Base-by-base conservation (phyloP, 2,329 filamentous ascomycete genomes). In the Fusarium keratoplasticum region DNA sequence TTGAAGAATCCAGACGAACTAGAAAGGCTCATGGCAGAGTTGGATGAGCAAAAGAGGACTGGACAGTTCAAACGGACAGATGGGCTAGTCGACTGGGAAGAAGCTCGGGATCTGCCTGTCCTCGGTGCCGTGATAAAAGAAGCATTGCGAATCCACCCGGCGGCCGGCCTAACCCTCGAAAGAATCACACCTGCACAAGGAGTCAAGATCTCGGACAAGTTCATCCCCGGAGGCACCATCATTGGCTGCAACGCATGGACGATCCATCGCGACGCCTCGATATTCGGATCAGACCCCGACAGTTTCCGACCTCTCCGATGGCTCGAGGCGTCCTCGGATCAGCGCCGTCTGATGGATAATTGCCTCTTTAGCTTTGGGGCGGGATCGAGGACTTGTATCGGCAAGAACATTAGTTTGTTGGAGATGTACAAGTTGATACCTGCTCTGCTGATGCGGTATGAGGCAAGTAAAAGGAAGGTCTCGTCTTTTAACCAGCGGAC, bases 121-220 rank as follows among this genome's bases (percentile, higher is more conserved):
- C 88, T 96, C 11, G 91, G 94, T 76, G 93, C 93, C 3, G 90
- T 90, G 61, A 88, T 96, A 77, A 93, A 95, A 78, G 94, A 96
- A 81, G 89, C 91, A 7, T 93, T 95, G 83, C 89, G 93, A 22
- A 79, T 94, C 67, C 92, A 95, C 80, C 94, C 94, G 0, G 92
- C 93, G 0, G 88, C 91, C 0, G 93, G 93, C 0, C 83, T 95
- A 5, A 90, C 91, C 1, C 85, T 95, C 38, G 93, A 95, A 81
- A 89, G 94, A 69, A 84, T 95, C 44, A 92, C 94, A 0, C 94
- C 93, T 0, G 81, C 85, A 0, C 84, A 87, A 20, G 93, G 92
- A 8, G 85, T 88, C 42, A 87, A 90, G 59, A 90, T 94, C 60
- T 86, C 87, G 2, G 92, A 90, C 0, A 80, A 86, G 16, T 88